Evolutionary conservation across 2,329 filamentous ascomycete genomes (phyloP).

Genomic region (Colletotrichum tamarilloi): DNA sequence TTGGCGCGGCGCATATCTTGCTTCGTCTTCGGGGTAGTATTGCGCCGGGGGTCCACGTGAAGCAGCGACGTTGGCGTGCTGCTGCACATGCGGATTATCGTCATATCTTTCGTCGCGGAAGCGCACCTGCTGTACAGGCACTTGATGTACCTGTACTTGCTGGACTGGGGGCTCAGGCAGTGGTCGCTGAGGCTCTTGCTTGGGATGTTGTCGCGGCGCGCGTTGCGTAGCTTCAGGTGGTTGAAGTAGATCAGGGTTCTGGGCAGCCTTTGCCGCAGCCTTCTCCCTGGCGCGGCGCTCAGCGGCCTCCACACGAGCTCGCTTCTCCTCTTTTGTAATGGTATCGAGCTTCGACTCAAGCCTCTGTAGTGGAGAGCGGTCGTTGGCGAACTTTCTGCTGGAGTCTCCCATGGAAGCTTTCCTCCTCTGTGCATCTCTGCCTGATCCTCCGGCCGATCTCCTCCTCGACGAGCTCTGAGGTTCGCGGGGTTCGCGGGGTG

Average conservation of each 20-base stretch:
- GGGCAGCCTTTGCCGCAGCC: conserved; percentile 50
- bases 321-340: conserved; percentile 96
- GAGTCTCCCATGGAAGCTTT: conserved; percentile 52
- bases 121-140: conserved; percentile 45
- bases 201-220: conserved; percentile 35
- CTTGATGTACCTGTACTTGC: conserved; percentile 28
- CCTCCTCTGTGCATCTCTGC: conserved; percentile 40
- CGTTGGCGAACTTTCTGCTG: conserved; percentile 75
- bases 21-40: conserved; percentile 46
- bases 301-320: conserved; percentile 84
- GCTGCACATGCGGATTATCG: conserved; percentile 36
- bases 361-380: conserved; percentile 92
- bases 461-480: conserved; percentile 20
- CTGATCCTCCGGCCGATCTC: conserved; percentile 14
- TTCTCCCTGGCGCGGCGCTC: conserved; percentile 78
- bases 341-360: conserved; percentile 90
- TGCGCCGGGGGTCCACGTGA: conserved; percentile 44
- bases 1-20: conserved; percentile 39
- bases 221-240: conserved; percentile 40
- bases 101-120: conserved; percentile 40
- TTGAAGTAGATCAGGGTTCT: conserved; percentile 37
- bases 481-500: conserved; percentile 6
- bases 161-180: conserved; percentile 31
- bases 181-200: conserved; percentile 40
- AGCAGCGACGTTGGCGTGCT: conserved; percentile 37